Conservation (phyloP, 2,329 filamentous ascomycete genomes). For the Emmonsia crescens region DNA sequence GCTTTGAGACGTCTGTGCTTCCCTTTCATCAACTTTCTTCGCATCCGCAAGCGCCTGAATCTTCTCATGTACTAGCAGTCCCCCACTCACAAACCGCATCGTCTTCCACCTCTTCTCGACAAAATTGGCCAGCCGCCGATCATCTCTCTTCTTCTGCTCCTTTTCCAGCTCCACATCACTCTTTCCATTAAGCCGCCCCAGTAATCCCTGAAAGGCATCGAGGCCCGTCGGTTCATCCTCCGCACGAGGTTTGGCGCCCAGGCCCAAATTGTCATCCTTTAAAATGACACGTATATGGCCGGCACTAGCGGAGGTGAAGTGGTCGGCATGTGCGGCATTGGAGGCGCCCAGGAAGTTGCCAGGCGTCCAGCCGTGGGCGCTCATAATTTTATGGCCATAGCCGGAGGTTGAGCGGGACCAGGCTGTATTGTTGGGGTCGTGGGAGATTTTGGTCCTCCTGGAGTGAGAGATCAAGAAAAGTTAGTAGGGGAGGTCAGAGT, state of each 20-base stretch:
- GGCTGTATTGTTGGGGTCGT: constrained; percentile 90
- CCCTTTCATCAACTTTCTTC: constrained; percentile 19
- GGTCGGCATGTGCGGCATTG: constrained; percentile 61
- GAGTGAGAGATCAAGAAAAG: background rate
- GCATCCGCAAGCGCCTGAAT: constrained; percentile 25
- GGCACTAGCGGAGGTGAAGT: constrained; percentile 68
- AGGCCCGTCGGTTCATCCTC: constrained; percentile 71
- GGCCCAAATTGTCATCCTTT: constrained; percentile 83
- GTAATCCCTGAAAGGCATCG: constrained; percentile 71
- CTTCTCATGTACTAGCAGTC: constrained; percentile 54
- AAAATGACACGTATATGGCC: constrained; percentile 75
- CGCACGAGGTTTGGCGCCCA: constrained; percentile 66
- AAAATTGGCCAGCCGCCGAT: constrained; percentile 62
- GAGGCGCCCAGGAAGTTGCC: constrained; percentile 72
- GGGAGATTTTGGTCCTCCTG: constrained; percentile 61
- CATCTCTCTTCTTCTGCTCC: constrained; percentile 57
- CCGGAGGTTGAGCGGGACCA: constrained; percentile 74
- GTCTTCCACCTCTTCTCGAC: constrained; percentile 64
- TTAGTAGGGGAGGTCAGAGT: background rate
- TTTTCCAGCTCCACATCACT: constrained; percentile 60
- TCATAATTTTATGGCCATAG: constrained; percentile 84
- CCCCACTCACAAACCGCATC: constrained; percentile 82
- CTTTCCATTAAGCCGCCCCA: constrained; percentile 85
- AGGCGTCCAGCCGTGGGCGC: constrained; percentile 80
- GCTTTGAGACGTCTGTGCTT: constrained; percentile 45